Evolutionary conservation across 2,329 filamentous ascomycete species (phyloP).

Genomic region (Xylariaceae sp.): DNA sequence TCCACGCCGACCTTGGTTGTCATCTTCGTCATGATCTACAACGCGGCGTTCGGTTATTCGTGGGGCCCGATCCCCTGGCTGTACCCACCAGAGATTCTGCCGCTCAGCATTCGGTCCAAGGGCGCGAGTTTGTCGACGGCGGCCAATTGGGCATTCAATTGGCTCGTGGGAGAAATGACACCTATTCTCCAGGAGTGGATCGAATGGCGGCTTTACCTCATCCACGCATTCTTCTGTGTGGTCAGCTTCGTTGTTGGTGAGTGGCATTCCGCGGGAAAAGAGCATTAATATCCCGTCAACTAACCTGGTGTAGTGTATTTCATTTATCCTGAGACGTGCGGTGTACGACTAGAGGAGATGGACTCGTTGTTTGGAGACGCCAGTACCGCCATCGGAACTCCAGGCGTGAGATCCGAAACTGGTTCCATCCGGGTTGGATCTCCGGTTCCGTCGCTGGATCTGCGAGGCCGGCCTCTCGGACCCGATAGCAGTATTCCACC

Average conservation of each 20-base stretch:
- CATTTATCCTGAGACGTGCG: slow-evolving; percentile 94
- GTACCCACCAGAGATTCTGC: slow-evolving; percentile 97
- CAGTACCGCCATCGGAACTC: slow-evolving; percentile 74
- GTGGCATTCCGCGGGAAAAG: slow-evolving; percentile 32
- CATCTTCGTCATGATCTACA: slow-evolving; percentile 96
- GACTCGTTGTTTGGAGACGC: slow-evolving; percentile 90
- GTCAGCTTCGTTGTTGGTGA: slow-evolving; percentile 93
- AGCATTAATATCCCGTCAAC: background rate
- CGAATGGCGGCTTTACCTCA: slow-evolving; percentile 86
- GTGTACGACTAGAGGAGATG: slow-evolving; percentile 95
- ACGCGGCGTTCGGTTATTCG: slow-evolving; percentile 88
- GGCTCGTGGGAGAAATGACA: slow-evolving; percentile 92
- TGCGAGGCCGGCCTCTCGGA: slow-evolving; percentile 52
- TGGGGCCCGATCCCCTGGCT: slow-evolving; percentile 99
- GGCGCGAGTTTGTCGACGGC: slow-evolving; percentile 94
- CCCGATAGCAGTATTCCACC: slow-evolving; percentile 71
- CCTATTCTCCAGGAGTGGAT: slow-evolving; percentile 90
- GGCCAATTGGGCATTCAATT: slow-evolving; percentile 98
- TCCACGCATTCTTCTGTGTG: slow-evolving; percentile 96
- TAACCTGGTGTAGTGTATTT: slow-evolving; percentile 71
- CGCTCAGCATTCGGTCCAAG: slow-evolving; percentile 93
- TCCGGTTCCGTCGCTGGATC: slow-evolving; percentile 73
- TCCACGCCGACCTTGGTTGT: slow-evolving; percentile 83
- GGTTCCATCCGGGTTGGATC: slow-evolving; percentile 76
- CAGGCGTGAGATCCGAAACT: slow-evolving; percentile 68